Base-by-base conservation (phyloP, 257 asterid species). In the Solanum ossicruentum region DNA sequence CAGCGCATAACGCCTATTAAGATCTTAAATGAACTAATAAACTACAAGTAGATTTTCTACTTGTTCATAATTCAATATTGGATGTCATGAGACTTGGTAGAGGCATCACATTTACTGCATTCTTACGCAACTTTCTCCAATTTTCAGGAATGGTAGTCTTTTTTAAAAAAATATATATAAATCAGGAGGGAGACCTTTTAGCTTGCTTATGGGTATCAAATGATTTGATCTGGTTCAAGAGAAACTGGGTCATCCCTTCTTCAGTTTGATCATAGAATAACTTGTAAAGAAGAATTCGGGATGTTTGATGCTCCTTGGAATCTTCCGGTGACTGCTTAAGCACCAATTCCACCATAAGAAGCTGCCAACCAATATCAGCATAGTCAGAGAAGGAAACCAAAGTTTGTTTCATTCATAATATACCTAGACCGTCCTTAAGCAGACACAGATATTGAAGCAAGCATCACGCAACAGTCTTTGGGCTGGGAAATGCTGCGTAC, bases 231-330 rank as follows among this genome's bases (percentile, higher is more conserved):
- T 93, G 94, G 93, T 86, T 93, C 92, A 97, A 86, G 84, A 95
- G 93, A 90, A 94, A 95, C 82, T 84, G 93, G 52, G 97, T 95
- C 98, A 97, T 89, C 88, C 98, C 98, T 88, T 93, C 98, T 87
- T 97, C 99, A 47, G 99, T 97, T 90, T 97, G 99, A 92, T 97
- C 98, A 79, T 97, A 97, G 90, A 97, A 95, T 89, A 97, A 90
- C 93, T 97, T 97, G 94, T 95, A 97, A 63, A 97, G 97, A 86
- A 95, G 98, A 89, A 94, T 82, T 16, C 99, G 96, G 72, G 97
- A 97, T 57, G 95, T 97, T 91, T 92, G 97, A 89, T 93, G 91
- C 89, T 97, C 99, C 89, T 85, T 91, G 26, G 98, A 95, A 88
- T 94, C 98, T 90, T 93, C 96, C 66, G 89, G 87, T 82, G 96